Evolutionary conservation across 192 early-diverging fungal species (phyloP), one percentile per base, ranked within the genome.

Genomic region (Mortierella antarctica): DNA sequence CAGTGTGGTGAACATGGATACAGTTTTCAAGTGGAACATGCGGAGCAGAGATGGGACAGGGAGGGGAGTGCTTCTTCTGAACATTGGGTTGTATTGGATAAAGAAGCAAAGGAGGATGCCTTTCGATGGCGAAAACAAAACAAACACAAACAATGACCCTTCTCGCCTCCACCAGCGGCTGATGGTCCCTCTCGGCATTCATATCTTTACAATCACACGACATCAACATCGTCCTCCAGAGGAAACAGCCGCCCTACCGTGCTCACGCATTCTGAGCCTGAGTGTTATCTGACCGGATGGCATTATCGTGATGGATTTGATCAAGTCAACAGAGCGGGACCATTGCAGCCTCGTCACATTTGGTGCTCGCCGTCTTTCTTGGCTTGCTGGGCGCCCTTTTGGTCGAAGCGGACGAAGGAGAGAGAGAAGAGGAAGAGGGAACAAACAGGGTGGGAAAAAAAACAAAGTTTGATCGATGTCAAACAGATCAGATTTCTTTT

Each of bases 391-490:
- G 31, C 31, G 31, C 31, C 31, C 31, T 31, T 31, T 31, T 31
- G 31, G 31, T 31, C 31, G 31, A 31, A 31, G 31, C 31, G 31
- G 31, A 31, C 31, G 31, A 31, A 31, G 31, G 31, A 31, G 31
- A 31, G 31, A 31, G 31, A 31, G 39, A 31, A 41, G 31, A 40
- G 31, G 57, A 59, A 55, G 20, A 41, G 3, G 49, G 2, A 64
- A 23, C 8, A 55, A 17, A 23, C 21, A 42, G 23, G 62, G 45
- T 67, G 65, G 65, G 58, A 59, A 52, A 74, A 74, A 67, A 73
- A 74, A 73, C 51, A 67, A 62, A 44, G 57, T 74, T 74, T 67
- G 73, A 74, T 74, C 73, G 65, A 50, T 64, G 62, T 74, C 62
- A 61, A 44, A 47, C 57, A 59, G 40, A 57, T 67, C 52, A 17